Percentiles rank a stretch among this genome's conserved stretches.
These are phyloP conservation scores for Phytophthora kernoviae DNA, from an alignment of 352 stramenopile genomes.

Conservation along the genomic window DNA sequence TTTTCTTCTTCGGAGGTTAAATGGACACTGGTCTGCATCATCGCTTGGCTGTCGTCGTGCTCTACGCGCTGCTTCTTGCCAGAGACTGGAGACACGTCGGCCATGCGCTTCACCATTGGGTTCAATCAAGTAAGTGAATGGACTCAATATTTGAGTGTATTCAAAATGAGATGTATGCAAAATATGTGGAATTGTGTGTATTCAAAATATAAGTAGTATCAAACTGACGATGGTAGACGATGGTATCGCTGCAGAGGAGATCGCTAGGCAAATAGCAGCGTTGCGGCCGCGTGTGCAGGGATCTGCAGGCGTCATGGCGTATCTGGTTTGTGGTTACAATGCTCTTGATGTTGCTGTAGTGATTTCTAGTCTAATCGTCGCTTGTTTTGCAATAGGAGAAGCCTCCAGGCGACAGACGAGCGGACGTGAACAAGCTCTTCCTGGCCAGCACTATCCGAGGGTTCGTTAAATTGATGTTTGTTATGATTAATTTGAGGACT, in stretches of 20 bases:
- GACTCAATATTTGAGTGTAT: too few relatives aligned
- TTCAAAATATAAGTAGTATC: too few relatives aligned
- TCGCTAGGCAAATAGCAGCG: conserved; percentile 43
- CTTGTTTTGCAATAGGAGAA: conserved; percentile 21
- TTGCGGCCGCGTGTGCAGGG: conserved; percentile 37
- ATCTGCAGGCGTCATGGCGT: conserved; percentile 52
- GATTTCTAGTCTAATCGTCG: conserved; percentile 3
- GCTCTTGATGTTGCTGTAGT: background rate
- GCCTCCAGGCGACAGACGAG: conserved; percentile 22
- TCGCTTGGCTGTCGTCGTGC: conserved; percentile 1
- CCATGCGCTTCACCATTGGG: conserved; percentile 33
- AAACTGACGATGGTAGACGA: conserved; percentile 26
- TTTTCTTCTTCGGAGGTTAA: conserved; percentile 57
- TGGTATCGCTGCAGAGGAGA: conserved; percentile 34
- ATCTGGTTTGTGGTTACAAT: conserved; percentile 41
- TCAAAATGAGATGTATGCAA: too few relatives aligned
- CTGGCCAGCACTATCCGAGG: conserved; percentile 64
- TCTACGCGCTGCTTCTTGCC: conserved; percentile 41
- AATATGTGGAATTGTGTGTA: background rate
- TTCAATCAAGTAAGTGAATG: background rate
- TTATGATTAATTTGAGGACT: background rate
- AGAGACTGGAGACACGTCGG: conserved; percentile 8
- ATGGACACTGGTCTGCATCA: conserved; percentile 16
- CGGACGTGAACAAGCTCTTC: conserved; percentile 77
- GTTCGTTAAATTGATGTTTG: conserved; percentile 22